phyloP scores from a whole-genome alignment of 257 asterid genomes.

The Paulownia fortunei region DNA sequence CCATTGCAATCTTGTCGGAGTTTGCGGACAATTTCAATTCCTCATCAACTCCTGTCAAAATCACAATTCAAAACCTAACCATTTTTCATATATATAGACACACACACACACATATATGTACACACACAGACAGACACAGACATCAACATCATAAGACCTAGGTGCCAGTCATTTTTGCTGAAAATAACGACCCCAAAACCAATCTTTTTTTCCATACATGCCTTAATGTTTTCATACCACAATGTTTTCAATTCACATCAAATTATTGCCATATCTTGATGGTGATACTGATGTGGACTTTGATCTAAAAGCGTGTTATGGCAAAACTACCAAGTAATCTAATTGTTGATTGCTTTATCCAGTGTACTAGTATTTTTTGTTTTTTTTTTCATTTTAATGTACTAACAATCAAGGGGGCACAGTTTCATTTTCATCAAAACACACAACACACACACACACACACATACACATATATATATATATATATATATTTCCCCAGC shows the following conservation, averaged over 20 bases:
- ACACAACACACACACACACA: too few species aligned
- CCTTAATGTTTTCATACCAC: conserved; percentile 31
- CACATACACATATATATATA: too few species aligned
- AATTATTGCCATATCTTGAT: conserved; percentile 25
- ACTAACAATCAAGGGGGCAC: too few species aligned
- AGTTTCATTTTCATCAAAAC: too few species aligned
- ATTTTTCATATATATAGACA: background rate
- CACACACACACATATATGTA: background rate
- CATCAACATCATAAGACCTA: background rate
- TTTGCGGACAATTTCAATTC: background rate
- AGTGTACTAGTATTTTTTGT: too few species aligned
- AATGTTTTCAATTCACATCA: conserved; percentile 31
- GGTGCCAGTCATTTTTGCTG: conserved; percentile 29
- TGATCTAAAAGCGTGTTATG: conserved; percentile 8
- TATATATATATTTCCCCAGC: too few species aligned
- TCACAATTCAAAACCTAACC: background rate
- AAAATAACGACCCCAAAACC: conserved; percentile 9
- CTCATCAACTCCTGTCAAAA: background rate
- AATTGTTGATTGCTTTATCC: background rate
- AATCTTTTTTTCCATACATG: background rate
- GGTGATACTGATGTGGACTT: conserved; percentile 3
- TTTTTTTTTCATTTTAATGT: too few species aligned
- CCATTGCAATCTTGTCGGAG: too few species aligned
- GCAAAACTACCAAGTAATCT: background rate
- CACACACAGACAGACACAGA: background rate